A percentile compares a stretch with the other conserved stretches of the same genome.
Evolutionary conservation across 2,329 filamentous ascomycete species (phyloP).

Genomic region (Paecilomyces formosus): DNA sequence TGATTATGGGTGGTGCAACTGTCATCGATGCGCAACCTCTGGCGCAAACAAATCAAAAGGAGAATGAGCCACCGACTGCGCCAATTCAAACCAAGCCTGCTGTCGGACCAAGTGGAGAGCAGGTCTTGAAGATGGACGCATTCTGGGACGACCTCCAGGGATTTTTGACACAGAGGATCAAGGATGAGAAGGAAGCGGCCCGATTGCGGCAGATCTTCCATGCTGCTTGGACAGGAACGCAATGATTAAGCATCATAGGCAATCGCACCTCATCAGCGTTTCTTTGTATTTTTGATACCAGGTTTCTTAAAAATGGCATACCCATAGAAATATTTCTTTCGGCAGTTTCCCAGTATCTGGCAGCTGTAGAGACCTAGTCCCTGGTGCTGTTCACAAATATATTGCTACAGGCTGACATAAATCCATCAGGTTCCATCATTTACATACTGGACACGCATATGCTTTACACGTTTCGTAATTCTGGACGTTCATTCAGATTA

Average conservation of each 20-base stretch:
- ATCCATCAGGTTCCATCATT: background rate
- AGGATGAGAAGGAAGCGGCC: constrained; percentile 59
- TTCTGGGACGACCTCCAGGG: constrained; percentile 85
- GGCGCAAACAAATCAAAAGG: constrained; percentile 10
- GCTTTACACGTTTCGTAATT: background rate
- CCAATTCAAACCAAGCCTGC: constrained; percentile 29
- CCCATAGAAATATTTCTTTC: background rate
- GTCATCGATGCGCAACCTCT: constrained; percentile 30
- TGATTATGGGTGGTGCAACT: constrained; percentile 71
- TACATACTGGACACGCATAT: background rate
- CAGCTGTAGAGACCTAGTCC: no score
- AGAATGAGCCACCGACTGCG: constrained; percentile 23
- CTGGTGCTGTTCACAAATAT: background rate
- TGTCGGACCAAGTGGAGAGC: constrained; percentile 49
- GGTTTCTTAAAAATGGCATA: background rate
- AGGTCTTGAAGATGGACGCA: constrained; percentile 58
- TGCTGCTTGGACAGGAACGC: constrained; percentile 53
- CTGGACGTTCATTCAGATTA: background rate
- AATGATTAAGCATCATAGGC: background rate
- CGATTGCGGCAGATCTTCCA: constrained; percentile 62
- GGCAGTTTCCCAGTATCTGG: background rate
- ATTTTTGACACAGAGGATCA: constrained; percentile 71
- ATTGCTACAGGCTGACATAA: background rate
- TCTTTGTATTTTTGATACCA: background rate
- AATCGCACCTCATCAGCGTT: background rate